These are phyloP conservation scores for Nakaseomyces nivariensis DNA, from an alignment of 1,139 yeast species.

Conservation along the genomic window DNA sequence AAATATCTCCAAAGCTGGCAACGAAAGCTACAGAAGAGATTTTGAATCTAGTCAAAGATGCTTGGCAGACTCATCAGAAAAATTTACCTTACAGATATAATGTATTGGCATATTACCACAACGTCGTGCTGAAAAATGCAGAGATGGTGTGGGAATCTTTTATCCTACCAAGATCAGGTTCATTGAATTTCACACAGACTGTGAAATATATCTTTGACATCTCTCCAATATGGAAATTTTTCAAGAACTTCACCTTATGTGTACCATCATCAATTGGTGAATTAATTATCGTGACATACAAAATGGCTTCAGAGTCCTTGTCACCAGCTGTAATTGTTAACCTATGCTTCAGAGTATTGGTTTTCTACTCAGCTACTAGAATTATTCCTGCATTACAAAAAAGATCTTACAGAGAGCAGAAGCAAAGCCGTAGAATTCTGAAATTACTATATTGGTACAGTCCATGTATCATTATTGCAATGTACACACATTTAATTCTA, in stretches of 20 bases:
- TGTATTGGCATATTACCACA: conserved; percentile 20
- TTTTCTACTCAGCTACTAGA: conserved; percentile 87
- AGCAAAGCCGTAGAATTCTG: conserved; percentile 36
- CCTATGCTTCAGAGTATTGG: conserved; percentile 74
- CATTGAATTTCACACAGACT: not conserved
- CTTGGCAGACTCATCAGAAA: conserved; percentile 29
- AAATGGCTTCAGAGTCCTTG: conserved; percentile 64
- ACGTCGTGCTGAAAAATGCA: conserved; percentile 17
- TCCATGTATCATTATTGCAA: conserved; percentile 88
- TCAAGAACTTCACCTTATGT: conserved; percentile 38
- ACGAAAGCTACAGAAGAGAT: conserved; percentile 34
- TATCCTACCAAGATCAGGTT: conserved; percentile 14
- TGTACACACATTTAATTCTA: conserved; percentile 85
- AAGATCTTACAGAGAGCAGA: conserved; percentile 18
- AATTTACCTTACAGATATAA: conserved; percentile 25
- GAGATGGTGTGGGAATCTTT: conserved; percentile 23
- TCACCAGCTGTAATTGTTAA: conserved; percentile 76
- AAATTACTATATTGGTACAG: conserved; percentile 73
- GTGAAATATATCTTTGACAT: not conserved
- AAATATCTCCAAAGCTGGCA: conserved; percentile 76
- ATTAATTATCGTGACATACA: conserved; percentile 49
- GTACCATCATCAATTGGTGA: conserved; percentile 34
- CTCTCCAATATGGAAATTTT: conserved; percentile 34
- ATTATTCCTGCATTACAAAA: conserved; percentile 72
- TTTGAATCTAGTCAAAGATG: conserved; percentile 29